These are phyloP conservation scores for Aspergillus ochraceoroseus DNA, from an alignment of 2,329 filamentous ascomycete species.

Conservation along the genomic window DNA sequence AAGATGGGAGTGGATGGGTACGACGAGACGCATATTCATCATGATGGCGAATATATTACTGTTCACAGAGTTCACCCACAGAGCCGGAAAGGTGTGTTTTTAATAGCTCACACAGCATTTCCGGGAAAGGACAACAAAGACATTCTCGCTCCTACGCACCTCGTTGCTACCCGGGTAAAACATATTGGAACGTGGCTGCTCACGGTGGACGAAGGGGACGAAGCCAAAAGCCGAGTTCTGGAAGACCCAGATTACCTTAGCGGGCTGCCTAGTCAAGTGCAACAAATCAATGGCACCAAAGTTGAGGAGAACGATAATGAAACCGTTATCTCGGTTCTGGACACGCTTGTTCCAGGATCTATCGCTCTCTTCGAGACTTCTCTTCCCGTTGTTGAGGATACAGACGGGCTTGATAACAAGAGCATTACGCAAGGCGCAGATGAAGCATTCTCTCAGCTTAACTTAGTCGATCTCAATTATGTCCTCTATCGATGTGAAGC, in stretches of 20 bases:
- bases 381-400: conserved; percentile 83
- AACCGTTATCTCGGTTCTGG: conserved; percentile 72
- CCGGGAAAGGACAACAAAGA: conserved; percentile 83
- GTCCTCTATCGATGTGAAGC: conserved; percentile 85
- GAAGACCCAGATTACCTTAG: conserved; percentile 67
- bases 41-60: conserved; percentile 93
- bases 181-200: conserved; percentile 88
- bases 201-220: conserved; percentile 73
- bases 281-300: conserved; percentile 66
- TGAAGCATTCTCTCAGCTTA: conserved; percentile 68
- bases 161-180: conserved; percentile 78
- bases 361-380: conserved; percentile 95
- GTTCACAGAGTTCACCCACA: conserved; percentile 91
- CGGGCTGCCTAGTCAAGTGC: conserved; percentile 78
- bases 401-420: conserved; percentile 75
- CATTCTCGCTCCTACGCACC: conserved; percentile 69
- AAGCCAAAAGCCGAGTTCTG: conserved; percentile 60
- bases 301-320: conserved; percentile 68
- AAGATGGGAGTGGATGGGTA: conserved; percentile 94
- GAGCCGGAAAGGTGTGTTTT: conserved; percentile 87
- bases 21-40: conserved; percentile 92
- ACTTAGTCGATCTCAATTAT: conserved; percentile 82
- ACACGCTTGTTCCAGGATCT: conserved; percentile 85
- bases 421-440: conserved; percentile 71
- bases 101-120: conserved; percentile 94